Conservation (phyloP, 345 rosid species). For the Litchi chinensis region DNA sequence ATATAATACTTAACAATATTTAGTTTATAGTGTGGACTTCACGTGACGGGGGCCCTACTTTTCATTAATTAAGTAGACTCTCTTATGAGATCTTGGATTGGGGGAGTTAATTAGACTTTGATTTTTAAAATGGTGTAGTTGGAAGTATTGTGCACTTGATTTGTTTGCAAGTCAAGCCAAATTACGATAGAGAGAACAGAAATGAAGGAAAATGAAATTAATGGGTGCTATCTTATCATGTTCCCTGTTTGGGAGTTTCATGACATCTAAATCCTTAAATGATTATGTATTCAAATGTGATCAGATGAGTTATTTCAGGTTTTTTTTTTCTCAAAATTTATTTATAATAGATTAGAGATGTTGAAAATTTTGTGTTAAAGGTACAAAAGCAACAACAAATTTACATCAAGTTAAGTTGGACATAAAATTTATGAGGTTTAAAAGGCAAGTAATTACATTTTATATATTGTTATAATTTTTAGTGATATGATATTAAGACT, state of each 20-base stretch:
- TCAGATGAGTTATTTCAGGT: neutral
- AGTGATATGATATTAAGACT: too few species aligned
- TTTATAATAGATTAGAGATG: neutral
- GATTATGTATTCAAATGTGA: neutral
- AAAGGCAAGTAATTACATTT: too few species aligned
- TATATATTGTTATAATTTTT: too few species aligned
- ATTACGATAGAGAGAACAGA: neutral
- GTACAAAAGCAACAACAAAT: too few species aligned
- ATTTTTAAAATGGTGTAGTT: neutral
- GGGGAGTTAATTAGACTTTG: neutral
- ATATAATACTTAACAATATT: neutral
- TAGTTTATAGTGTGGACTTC: neutral
- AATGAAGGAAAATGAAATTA: neutral
- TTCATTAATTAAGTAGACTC: neutral
- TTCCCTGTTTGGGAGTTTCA: neutral
- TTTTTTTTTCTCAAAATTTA: too few species aligned
- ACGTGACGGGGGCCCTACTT: constrained; percentile 30
- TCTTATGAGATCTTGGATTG: neutral
- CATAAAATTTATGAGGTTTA: too few species aligned
- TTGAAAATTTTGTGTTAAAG: neutral
- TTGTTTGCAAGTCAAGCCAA: neutral
- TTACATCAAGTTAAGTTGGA: neutral
- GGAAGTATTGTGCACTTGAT: neutral
- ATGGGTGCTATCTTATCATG: neutral
- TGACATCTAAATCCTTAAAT: neutral